Evolutionary conservation across 2,329 filamentous ascomycete species (phyloP), one percentile per base, ranked within the genome.

Genomic region (Penicillium hordei): DNA sequence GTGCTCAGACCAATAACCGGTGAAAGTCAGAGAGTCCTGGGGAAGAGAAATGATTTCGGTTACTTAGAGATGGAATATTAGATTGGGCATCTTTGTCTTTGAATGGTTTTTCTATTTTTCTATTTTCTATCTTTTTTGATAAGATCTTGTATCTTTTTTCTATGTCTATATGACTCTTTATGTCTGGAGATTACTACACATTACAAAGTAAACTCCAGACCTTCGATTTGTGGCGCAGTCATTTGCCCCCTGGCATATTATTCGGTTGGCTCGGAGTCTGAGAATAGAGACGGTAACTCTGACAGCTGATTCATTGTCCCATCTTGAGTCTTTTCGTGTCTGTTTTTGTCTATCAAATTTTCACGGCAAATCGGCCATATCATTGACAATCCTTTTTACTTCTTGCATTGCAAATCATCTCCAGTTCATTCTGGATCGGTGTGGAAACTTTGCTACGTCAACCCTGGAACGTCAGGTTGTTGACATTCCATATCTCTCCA

Each of bases 361-460:
- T 17, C 29, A 48, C n/a, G 51, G 42, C 13, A 39, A 53, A 45
- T 15, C 31, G 42, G 42, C 43, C 36, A 43, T 39, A 27, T 40
- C 40, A 8, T 39, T 39, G n/a, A 52, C 40, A 27, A 57, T 52
- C 36, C 36, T 27, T 34, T 49, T 48, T 12, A 48, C 42, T 38
- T 38, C 17, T 13, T 36, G 31, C 31, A 51, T 56, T 56, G 40
- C 40, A 51, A 56, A 56, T 56, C 48, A 50, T 56, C 46, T 52
- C 53, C 44, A 59, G 62, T 54, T 44, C 57, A 48, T 66, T 67
- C 65, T 66, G 59, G 62, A 67, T 59, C 57, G 44, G 54, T 57
- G 60, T 59, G 56, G 55, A 59, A 62, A 62, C 48, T 57, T 57
- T 48, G 43, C 58, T 53, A 59, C 58, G 59, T 59, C 58, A 63